These are phyloP conservation scores for Heliamphora ciliata DNA, from an alignment of 179 eudicot genomes.

Conservation along the genomic window DNA sequence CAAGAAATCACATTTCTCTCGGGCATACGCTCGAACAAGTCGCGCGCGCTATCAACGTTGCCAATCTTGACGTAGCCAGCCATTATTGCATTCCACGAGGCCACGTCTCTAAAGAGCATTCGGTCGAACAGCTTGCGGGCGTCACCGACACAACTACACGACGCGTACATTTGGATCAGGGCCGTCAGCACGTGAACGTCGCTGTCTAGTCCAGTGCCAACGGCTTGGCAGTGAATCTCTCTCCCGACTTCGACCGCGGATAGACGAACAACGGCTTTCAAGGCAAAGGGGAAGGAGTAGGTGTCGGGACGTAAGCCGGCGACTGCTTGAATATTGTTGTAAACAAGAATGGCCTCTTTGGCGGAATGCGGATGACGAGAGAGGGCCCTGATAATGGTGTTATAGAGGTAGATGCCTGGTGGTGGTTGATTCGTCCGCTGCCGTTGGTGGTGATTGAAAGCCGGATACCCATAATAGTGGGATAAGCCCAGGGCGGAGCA, in stretches of 20 bases:
- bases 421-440: neutral
- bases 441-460: constrained; percentile 13
- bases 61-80: constrained; percentile 38
- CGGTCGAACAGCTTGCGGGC: constrained; percentile 49
- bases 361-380: constrained; percentile 29
- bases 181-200: constrained; percentile 31
- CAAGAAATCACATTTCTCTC: constrained; percentile 46
- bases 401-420: constrained; percentile 28
- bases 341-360: constrained; percentile 29
- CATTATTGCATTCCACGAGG: constrained; percentile 47
- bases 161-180: constrained; percentile 34
- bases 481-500: constrained; percentile 27
- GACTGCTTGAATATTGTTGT: constrained; percentile 20
- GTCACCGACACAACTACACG: constrained; percentile 20
- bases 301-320: constrained; percentile 36
- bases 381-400: constrained; percentile 35
- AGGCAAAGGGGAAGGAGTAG: constrained; percentile 37
- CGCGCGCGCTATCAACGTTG: constrained; percentile 24
- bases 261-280: constrained; percentile 36
- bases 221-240: constrained; percentile 42
- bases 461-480: constrained; percentile 15
- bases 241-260: constrained; percentile 25
- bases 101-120: constrained; percentile 29
- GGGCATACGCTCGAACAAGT: constrained; percentile 29
- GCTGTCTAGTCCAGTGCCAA: constrained; percentile 27